phyloP scores from a whole-genome alignment of 495 filamentous ascomycete species.

The Parathielavia appendiculata region DNA sequence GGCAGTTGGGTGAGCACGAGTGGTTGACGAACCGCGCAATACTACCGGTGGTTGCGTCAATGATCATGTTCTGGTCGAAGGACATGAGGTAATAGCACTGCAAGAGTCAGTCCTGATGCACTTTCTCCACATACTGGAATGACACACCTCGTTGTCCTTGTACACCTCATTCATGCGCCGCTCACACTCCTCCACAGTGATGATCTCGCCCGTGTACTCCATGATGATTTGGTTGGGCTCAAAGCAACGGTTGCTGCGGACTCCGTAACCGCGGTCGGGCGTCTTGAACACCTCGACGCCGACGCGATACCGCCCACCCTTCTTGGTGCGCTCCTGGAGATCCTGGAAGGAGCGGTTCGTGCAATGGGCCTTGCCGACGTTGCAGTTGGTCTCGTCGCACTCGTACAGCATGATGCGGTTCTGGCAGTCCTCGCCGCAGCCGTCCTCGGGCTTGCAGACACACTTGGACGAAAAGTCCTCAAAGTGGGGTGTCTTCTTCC shows the following conservation, averaged over 20 bases:
- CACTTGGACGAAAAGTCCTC: slow-evolving; percentile 71
- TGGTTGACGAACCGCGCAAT: slow-evolving; percentile 98
- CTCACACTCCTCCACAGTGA: slow-evolving; percentile 89
- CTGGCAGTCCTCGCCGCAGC: slow-evolving; percentile 84
- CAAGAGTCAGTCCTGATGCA: slow-evolving; percentile 21
- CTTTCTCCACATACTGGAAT: background rate
- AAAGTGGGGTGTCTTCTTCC: slow-evolving; percentile 71
- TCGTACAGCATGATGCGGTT: slow-evolving; percentile 97
- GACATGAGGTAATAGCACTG: slow-evolving; percentile 98
- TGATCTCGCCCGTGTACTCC: slow-evolving; percentile 96
- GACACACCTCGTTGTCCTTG: slow-evolving; percentile 78
- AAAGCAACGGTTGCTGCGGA: slow-evolving; percentile 84
- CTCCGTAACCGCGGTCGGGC: slow-evolving; percentile 78
- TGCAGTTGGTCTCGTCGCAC: slow-evolving; percentile 87
- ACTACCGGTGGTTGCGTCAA: slow-evolving; percentile 90
- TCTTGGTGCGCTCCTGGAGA: slow-evolving; percentile 68
- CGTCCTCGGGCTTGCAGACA: slow-evolving; percentile 68
- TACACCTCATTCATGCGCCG: slow-evolving; percentile 87
- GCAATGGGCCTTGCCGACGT: slow-evolving; percentile 62
- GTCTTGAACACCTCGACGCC: slow-evolving; percentile 96
- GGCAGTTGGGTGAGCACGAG: slow-evolving; percentile 93
- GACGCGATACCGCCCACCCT: slow-evolving; percentile 75
- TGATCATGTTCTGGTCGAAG: slow-evolving; percentile 97
- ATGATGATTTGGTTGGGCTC: slow-evolving; percentile 91
- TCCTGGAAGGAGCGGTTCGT: slow-evolving; percentile 82